phyloP scores from a whole-genome alignment of 306 rosid genomes.

The Fagus crenata region DNA sequence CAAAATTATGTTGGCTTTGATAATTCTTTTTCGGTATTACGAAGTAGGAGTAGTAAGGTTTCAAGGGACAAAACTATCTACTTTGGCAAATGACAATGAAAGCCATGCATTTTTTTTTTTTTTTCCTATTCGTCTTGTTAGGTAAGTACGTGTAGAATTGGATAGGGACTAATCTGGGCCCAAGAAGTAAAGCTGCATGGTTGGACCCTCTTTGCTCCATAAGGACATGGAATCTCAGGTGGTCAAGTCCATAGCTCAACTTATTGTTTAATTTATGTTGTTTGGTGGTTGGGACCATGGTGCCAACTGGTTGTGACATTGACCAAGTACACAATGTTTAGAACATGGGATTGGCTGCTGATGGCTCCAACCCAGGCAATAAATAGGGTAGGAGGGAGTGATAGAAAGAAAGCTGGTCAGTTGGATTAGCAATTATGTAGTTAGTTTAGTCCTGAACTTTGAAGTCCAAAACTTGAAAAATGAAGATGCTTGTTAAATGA shows the following conservation, averaged over 20 bases:
- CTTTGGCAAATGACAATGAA: no score
- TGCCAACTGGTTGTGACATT: slow-evolving; percentile 15
- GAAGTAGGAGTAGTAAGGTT: slow-evolving; percentile 2
- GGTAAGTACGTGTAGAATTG: no score
- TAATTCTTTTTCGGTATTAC: background rate
- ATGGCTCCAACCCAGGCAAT: slow-evolving; percentile 26
- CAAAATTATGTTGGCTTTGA: background rate
- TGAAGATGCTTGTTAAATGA: background rate
- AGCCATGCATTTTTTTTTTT: no score
- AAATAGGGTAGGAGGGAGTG: background rate
- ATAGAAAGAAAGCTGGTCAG: no score
- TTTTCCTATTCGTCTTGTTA: no score
- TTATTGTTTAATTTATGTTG: slow-evolving; percentile 18
- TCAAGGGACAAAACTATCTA: no score
- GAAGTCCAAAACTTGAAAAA: background rate
- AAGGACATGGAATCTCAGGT: background rate
- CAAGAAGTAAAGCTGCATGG: no score
- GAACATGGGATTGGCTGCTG: slow-evolving; percentile 30
- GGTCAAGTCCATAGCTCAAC: slow-evolving; percentile 9
- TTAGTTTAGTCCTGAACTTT: background rate
- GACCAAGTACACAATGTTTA: slow-evolving; percentile 23
- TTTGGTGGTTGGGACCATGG: slow-evolving; percentile 30
- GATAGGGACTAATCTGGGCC: no score
- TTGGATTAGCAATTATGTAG: background rate
- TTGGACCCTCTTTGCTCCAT: no score